These are phyloP conservation scores for Hemerocallis citrina DNA, from an alignment of 106 monocot species.

Conservation along the genomic window DNA sequence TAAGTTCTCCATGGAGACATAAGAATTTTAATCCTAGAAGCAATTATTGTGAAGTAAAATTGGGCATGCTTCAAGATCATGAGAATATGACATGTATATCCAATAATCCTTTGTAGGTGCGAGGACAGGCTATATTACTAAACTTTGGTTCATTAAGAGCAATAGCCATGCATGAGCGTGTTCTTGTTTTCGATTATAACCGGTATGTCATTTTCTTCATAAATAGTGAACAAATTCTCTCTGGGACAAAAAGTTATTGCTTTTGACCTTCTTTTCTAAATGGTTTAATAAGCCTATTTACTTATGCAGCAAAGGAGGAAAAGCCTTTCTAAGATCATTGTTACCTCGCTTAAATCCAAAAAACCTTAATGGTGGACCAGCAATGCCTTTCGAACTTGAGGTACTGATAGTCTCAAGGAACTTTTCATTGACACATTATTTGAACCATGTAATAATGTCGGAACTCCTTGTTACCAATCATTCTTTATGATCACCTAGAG, in stretches of 20 bases:
- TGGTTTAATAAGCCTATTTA: constrained; percentile 1
- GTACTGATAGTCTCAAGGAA: constrained; percentile 17
- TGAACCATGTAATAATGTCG: neutral
- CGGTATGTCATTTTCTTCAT: constrained; percentile 26
- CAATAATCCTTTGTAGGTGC: constrained; percentile 35
- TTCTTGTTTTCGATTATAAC: constrained; percentile 83
- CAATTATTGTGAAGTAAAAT: too few relatives aligned
- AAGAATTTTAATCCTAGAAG: too few relatives aligned
- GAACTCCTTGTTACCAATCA: neutral
- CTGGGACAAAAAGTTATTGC: neutral
- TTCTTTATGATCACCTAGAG: neutral
- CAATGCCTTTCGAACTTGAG: constrained; percentile 97
- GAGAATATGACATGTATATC: neutral
- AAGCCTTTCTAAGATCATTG: constrained; percentile 70
- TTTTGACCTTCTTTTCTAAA: neutral
- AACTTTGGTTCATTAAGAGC: constrained; percentile 89
- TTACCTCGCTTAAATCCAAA: constrained; percentile 76
- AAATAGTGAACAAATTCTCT: neutral
- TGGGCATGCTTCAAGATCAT: too few relatives aligned
- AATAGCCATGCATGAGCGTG: constrained; percentile 84
- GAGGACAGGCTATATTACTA: constrained; percentile 81
- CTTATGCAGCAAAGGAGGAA: constrained; percentile 63
- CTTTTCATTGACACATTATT: neutral
- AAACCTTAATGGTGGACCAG: constrained; percentile 45
- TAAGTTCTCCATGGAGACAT: too few relatives aligned